Evolutionary conservation across 2,329 filamentous ascomycete genomes (phyloP), one percentile per base, ranked within the genome.

Genomic region (Hypoxylon sp.): DNA sequence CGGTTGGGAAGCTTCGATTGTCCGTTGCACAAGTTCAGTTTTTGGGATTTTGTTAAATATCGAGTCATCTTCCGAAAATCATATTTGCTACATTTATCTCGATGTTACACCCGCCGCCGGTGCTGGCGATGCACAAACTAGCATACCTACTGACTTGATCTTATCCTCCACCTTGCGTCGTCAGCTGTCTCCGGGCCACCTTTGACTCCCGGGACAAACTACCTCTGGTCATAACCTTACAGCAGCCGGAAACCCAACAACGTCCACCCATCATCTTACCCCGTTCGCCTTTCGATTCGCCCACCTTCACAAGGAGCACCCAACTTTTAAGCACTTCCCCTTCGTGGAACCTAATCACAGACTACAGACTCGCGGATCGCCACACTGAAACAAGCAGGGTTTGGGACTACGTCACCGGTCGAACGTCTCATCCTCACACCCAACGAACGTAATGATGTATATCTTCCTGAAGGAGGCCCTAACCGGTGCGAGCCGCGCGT

Each of bases 31-130:
- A 51, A 55, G 40, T 61, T n/a, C n/a, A n/a, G n/a, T n/a, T n/a
- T 20, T 24, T 45, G 59, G 51, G 51, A 61, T 61, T 52, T 57
- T 68, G 61, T 65, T 68, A 68, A 68, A 68, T 68, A 68, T 62
- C 61, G 40, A 68, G 44, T 50, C 58, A 54, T 60, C 54, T 57
- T 66, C 56, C 56, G 36, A 61, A n/a, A 65, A 61, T 57, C 36
- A 20, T 52, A 57, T 18, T 36, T 32, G 12, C 40, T 52, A 30
- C 33, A 52, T 28, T 32, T 24, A 11, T 45, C 30, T 28, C 24
- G 20, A 59, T 40, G 33, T 62, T 55, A 56, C 32, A 65, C 48
- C 48, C 48, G 16, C 28, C 22, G 11, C 26, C 20, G 33, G 36
- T 18, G 20, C 32, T 45, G 50, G 46, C 53, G 51, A 32, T 53